These are phyloP conservation scores for Sporothrix brasiliensis DNA, from an alignment of 2,329 filamentous ascomycete species.

Conservation along the genomic window DNA sequence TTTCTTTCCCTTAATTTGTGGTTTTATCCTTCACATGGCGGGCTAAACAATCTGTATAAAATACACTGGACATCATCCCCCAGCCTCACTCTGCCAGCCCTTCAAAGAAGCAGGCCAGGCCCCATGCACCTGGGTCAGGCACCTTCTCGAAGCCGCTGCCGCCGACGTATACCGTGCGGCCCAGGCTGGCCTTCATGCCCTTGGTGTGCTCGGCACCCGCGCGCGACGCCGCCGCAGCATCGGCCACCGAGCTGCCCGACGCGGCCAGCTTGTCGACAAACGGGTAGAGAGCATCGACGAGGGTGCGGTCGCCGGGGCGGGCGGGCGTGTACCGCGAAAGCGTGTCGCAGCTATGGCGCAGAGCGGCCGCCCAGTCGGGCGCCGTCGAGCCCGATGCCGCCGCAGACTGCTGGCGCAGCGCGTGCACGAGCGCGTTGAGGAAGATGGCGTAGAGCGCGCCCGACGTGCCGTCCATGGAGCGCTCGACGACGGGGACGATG, in stretches of 20 bases:
- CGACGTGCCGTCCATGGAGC: conserved; percentile 63
- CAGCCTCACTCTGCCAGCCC: conserved; percentile 65
- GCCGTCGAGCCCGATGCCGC: conserved; percentile 42
- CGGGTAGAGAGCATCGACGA: conserved; percentile 86
- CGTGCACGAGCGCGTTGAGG: conserved; percentile 78
- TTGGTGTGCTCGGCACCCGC: conserved; percentile 81
- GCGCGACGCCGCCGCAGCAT: conserved; percentile 74
- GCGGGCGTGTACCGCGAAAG: conserved; percentile 87
- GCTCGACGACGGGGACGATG: conserved; percentile 60
- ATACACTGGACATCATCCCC: background rate
- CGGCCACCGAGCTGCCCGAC: conserved; percentile 62
- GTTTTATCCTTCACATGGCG: background rate
- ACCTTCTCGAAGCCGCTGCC: conserved; percentile 72
- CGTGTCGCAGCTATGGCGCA: conserved; percentile 70
- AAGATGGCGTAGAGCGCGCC: conserved; percentile 76
- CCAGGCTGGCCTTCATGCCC: conserved; percentile 87
- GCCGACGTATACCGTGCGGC: conserved; percentile 80
- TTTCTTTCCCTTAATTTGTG: background rate
- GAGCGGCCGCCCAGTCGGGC: conserved; percentile 62
- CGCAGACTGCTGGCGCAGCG: conserved; percentile 49
- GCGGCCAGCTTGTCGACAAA: conserved; percentile 74
- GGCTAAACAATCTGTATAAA: conserved; percentile 11
- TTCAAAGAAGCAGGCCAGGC: conserved; percentile 75
- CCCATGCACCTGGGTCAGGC: conserved; percentile 66
- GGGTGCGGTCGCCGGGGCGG: conserved; percentile 81